Conservation (phyloP, 2,329 filamentous ascomycete species). For the Ascochyta pisi region DNA sequence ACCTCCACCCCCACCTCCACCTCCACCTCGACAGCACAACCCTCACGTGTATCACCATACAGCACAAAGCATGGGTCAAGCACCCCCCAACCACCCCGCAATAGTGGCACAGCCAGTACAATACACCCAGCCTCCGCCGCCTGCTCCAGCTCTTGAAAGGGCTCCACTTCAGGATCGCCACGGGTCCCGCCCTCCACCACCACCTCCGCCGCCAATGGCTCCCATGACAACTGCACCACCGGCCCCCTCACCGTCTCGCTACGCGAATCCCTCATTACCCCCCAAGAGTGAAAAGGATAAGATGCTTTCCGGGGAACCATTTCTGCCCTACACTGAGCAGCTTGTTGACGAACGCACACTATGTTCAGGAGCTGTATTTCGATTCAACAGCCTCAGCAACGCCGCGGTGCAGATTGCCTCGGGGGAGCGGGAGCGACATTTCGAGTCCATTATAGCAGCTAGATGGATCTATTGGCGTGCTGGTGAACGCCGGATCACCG, state of each 20-base stretch:
- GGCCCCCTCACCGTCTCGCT: conserved; percentile 30
- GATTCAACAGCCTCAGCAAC: conserved; percentile 85
- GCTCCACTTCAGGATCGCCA: conserved; percentile 25
- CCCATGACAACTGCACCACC: conserved; percentile 24
- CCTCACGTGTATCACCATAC: conserved; percentile 42
- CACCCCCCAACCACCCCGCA: conserved; percentile 26
- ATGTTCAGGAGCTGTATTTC: conserved; percentile 80
- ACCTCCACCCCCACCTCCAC: conserved; percentile 19
- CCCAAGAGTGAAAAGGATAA: conserved; percentile 79
- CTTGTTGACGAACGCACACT: conserved; percentile 83
- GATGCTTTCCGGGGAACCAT: conserved; percentile 81
- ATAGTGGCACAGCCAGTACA: conserved; percentile 18
- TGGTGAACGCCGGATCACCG: conserved; percentile 41
- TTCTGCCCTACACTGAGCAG: conserved; percentile 78
- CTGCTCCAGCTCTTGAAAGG: conserved; percentile 54
- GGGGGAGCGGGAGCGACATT: conserved; percentile 71
- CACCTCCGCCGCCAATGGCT: conserved; percentile 28
- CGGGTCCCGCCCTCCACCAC: conserved; percentile 21
- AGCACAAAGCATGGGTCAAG: conserved; percentile 33
- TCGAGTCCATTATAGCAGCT: conserved; percentile 74
- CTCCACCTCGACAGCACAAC: conserved; percentile 33
- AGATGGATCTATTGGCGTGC: conserved; percentile 46
- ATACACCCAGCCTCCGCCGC: conserved; percentile 7
- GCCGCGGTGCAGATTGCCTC: conserved; percentile 72
- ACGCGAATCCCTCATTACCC: conserved; percentile 34